Conservation (phyloP, 2,329 filamentous ascomycete species). For the Aspergillus sp. region DNA sequence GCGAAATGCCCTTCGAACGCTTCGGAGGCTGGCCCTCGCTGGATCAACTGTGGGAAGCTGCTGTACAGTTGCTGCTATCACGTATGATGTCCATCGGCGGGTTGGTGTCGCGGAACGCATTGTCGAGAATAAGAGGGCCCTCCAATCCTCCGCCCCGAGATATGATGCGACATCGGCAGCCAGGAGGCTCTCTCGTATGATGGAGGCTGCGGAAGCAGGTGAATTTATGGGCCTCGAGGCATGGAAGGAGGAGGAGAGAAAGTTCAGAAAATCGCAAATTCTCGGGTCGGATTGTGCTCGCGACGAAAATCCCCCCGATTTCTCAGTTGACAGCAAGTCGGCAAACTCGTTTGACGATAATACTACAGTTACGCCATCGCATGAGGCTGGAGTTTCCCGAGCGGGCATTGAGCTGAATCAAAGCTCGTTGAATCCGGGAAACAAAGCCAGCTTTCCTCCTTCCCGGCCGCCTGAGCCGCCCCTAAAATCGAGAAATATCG, state of each 20-base stretch:
- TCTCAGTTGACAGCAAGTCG: neutral
- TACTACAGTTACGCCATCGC: neutral
- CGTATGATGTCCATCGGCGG: constrained; percentile 44
- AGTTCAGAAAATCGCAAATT: constrained; percentile 13
- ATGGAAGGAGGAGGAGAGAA: constrained; percentile 29
- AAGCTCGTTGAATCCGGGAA: neutral
- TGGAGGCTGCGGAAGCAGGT: constrained; percentile 45
- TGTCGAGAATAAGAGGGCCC: constrained; percentile 44
- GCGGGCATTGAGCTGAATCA: neutral
- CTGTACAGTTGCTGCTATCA: constrained; percentile 41
- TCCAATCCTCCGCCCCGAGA: constrained; percentile 42
- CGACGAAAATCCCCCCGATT: neutral
- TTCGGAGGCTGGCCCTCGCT: constrained; percentile 35
- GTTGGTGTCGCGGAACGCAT: constrained; percentile 43
- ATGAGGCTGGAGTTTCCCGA: neutral
- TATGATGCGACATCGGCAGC: constrained; percentile 42
- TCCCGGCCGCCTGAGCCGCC: neutral
- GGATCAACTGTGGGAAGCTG: constrained; percentile 40
- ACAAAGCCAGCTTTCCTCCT: neutral
- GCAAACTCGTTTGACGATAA: neutral
- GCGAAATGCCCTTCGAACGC: constrained; percentile 44
- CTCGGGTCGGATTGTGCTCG: neutral
- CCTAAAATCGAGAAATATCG: neutral
- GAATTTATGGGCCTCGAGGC: constrained; percentile 42
- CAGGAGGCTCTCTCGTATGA: constrained; percentile 39